phyloP scores from a whole-genome alignment of 805 yeast species.

The Clavispora carvajalis region DNA sequence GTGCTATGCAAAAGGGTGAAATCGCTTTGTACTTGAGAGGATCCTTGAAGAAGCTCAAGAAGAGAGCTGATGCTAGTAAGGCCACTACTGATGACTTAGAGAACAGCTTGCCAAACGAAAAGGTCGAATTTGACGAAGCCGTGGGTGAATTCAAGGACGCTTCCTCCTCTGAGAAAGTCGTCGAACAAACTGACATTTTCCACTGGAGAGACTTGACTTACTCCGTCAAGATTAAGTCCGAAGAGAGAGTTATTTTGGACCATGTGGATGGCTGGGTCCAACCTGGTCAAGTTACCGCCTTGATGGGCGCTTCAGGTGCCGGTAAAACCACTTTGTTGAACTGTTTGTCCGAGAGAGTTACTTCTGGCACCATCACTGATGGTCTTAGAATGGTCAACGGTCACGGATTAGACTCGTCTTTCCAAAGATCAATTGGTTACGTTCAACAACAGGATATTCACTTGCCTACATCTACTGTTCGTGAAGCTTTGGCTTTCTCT shows the following conservation, averaged over 20 bases:
- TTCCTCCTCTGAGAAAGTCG: conserved; percentile 9
- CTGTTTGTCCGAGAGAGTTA: conserved; percentile 65
- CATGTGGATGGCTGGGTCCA: conserved; percentile 60
- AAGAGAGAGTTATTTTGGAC: conserved; percentile 35
- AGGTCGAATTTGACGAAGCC: conserved; percentile 23
- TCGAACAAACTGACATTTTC: conserved; percentile 20
- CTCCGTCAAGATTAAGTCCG: conserved; percentile 33
- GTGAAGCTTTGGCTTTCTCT: conserved; percentile 68
- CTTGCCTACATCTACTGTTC: conserved; percentile 61
- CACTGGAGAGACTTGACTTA: conserved; percentile 37
- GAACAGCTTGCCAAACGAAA: conserved; percentile 27
- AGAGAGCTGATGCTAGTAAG: conserved; percentile 19
- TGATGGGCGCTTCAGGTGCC: conserved; percentile 87
- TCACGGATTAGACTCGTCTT: conserved; percentile 53
- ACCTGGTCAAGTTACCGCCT: conserved; percentile 77
- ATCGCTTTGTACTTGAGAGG: conserved; percentile 27
- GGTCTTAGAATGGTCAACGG: conserved; percentile 62
- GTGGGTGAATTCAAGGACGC: conserved; percentile 7
- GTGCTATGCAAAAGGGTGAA: conserved; percentile 43
- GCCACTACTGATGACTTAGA: conserved; percentile 30
- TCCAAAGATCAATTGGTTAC: conserved; percentile 74
- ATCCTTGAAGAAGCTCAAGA: conserved; percentile 43
- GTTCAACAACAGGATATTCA: conserved; percentile 81
- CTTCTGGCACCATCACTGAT: conserved; percentile 67
- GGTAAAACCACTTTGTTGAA: conserved; percentile 78